These are phyloP conservation scores for Vachellia collinsii DNA, from an alignment of 306 rosid genomes.

Conservation along the genomic window DNA sequence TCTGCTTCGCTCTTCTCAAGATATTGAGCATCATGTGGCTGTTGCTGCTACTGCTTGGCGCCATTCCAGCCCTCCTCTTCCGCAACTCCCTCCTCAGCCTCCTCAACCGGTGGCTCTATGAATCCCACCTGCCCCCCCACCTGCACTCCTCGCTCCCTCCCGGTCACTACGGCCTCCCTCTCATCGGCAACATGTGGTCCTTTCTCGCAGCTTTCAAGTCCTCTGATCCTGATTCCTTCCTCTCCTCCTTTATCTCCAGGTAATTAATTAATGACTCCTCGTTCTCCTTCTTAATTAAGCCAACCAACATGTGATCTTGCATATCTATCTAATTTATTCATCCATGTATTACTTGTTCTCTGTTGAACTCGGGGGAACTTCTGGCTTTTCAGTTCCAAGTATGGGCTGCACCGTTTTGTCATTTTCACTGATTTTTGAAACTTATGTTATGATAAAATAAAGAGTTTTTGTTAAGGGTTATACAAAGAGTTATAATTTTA, in stretches of 20 bases:
- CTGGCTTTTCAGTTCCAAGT: neutral
- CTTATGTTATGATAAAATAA: no score
- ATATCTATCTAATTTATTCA: no score
- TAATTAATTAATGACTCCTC: neutral
- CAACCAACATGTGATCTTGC: no score
- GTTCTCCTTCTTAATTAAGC: no score
- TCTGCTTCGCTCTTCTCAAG: neutral
- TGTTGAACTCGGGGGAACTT: no score
- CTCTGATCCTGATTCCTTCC: slow-evolving; percentile 73
- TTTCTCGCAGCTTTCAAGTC: slow-evolving; percentile 92
- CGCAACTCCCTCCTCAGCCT: slow-evolving; percentile 49
- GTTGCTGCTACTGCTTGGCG: slow-evolving; percentile 23
- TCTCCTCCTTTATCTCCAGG: slow-evolving; percentile 72
- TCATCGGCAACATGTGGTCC: slow-evolving; percentile 96
- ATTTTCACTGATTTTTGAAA: slow-evolving; percentile 33
- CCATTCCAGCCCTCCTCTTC: slow-evolving; percentile 26
- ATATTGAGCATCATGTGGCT: neutral
- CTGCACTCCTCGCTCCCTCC: slow-evolving; percentile 72
- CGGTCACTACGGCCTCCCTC: slow-evolving; percentile 88
- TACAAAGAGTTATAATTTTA: no score
- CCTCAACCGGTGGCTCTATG: slow-evolving; percentile 68
- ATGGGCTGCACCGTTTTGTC: slow-evolving; percentile 31
- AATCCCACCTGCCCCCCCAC: slow-evolving; percentile 55
- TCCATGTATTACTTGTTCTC: no score
- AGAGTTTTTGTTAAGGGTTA: no score